phyloP scores from a whole-genome alignment of 176 grass and related monocot species.

The maize (Zea mays) region DNA sequence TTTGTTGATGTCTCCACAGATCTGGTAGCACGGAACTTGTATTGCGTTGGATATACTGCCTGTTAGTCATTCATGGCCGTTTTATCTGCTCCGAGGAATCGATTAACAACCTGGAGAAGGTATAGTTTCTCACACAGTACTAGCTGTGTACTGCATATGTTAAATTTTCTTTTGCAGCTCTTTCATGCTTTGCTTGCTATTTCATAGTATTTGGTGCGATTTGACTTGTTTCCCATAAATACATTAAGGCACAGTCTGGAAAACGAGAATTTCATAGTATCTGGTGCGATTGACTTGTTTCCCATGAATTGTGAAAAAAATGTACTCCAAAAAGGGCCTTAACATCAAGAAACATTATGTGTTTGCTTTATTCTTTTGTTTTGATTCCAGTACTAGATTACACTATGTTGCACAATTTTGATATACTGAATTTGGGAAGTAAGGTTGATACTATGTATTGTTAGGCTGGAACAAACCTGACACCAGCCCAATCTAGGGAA shows the following conservation, averaged over 20 bases:
- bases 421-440: neutral
- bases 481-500: neutral
- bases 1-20: conserved; percentile 48
- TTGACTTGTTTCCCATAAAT: neutral
- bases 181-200: conserved; percentile 6
- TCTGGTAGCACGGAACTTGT: conserved; percentile 58
- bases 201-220: neutral
- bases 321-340: neutral
- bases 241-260: neutral
- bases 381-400: neutral
- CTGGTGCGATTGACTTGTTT: neutral
- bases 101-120: conserved; percentile 63
- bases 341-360: neutral
- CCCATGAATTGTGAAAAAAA: neutral
- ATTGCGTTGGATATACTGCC: conserved; percentile 78
- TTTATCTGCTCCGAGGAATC: conserved; percentile 59
- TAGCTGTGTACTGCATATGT: neutral
- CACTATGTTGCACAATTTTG: neutral
- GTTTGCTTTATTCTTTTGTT: neutral
- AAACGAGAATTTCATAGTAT: neutral
- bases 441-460: neutral
- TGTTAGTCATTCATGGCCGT: conserved; percentile 72
- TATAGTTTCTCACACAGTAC: conserved; percentile 36
- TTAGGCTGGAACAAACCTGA: neutral
- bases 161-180: conserved; percentile 23